A percentile compares a stretch with the other conserved stretches of the same genome.
phyloP scores from a whole-genome alignment of 2,329 filamentous ascomycete genomes.

The Davidsoniella australis region DNA sequence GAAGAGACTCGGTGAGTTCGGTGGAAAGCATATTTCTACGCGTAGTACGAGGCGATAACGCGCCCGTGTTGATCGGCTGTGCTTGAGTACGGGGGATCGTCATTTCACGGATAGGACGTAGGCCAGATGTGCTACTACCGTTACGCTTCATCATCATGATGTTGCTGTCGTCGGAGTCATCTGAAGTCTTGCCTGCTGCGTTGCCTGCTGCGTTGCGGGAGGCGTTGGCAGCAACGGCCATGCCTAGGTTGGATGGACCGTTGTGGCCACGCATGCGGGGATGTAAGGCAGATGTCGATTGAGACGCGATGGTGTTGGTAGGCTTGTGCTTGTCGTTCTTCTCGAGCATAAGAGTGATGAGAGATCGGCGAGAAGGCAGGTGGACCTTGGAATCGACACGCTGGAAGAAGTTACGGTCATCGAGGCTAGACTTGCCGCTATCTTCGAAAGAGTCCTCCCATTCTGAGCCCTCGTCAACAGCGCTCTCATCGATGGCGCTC shows the following conservation, averaged over 20 bases:
- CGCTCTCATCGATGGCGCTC: constrained; percentile 61
- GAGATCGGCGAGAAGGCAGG: constrained; percentile 67
- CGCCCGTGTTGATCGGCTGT: constrained; percentile 57
- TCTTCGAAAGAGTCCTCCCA: constrained; percentile 58
- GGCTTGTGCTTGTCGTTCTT: constrained; percentile 56
- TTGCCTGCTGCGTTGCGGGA: constrained; percentile 25
- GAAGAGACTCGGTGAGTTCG: constrained; percentile 82
- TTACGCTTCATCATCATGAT: constrained; percentile 43
- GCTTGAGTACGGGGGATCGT: constrained; percentile 43
- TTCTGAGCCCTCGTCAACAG: constrained; percentile 35
- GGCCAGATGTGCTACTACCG: constrained; percentile 26
- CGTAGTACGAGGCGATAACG: constrained; percentile 80
- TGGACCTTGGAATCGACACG: constrained; percentile 79
- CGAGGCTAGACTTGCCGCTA: constrained; percentile 66
- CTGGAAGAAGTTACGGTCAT: constrained; percentile 68
- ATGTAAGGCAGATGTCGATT: constrained; percentile 53
- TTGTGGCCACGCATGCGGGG: constrained; percentile 34
- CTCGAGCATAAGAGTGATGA: constrained; percentile 75
- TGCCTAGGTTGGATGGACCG: constrained; percentile 14
- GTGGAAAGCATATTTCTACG: constrained; percentile 90
- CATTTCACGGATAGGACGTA: constrained; percentile 38
- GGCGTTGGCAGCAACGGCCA: constrained; percentile 13
- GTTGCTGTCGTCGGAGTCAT: constrained; percentile 44
- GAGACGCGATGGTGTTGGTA: constrained; percentile 43
- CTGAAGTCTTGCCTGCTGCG: constrained; percentile 28